These are phyloP conservation scores for Coix lacrymajobi DNA, from an alignment of 176 grass and related monocot genomes.

Conservation along the genomic window DNA sequence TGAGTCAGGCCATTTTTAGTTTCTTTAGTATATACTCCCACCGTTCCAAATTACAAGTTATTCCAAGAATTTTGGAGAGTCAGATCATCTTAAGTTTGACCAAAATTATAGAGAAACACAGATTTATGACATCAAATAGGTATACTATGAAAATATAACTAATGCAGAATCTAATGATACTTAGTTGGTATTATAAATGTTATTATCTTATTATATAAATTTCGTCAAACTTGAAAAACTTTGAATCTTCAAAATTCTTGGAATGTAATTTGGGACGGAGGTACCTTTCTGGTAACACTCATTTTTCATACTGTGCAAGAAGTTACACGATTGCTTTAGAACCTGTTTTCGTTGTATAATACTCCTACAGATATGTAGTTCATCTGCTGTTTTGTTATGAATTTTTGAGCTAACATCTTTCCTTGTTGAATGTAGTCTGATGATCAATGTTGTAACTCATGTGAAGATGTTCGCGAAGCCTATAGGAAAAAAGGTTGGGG, in stretches of 20 bases:
- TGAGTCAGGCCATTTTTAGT: not conserved
- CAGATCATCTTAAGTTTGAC: too few relatives aligned
- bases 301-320: not conserved
- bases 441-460: constrained; percentile 88
- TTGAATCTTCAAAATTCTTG: too few relatives aligned
- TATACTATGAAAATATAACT: too few relatives aligned
- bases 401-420: constrained; percentile 12
- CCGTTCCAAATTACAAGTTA: too few relatives aligned
- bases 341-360: not conserved
- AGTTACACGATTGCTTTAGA: not conserved
- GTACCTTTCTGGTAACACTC: not conserved
- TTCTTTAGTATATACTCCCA: constrained; percentile 1
- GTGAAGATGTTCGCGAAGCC: constrained; percentile 95
- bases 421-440: constrained; percentile 62
- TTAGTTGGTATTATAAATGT: too few relatives aligned
- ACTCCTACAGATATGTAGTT: not conserved
- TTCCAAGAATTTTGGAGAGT: too few relatives aligned
- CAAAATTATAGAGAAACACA: too few relatives aligned
- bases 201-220: too few relatives aligned
- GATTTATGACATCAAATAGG: too few relatives aligned
- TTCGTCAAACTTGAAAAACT: too few relatives aligned
- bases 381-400: constrained; percentile 10
- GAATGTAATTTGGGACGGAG: too few relatives aligned
- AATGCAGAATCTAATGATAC: too few relatives aligned
- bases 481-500: constrained; percentile 97